These are phyloP conservation scores for Lentinus brumalis DNA, from an alignment of 768 basidiomycete species.

Conservation along the genomic window DNA sequence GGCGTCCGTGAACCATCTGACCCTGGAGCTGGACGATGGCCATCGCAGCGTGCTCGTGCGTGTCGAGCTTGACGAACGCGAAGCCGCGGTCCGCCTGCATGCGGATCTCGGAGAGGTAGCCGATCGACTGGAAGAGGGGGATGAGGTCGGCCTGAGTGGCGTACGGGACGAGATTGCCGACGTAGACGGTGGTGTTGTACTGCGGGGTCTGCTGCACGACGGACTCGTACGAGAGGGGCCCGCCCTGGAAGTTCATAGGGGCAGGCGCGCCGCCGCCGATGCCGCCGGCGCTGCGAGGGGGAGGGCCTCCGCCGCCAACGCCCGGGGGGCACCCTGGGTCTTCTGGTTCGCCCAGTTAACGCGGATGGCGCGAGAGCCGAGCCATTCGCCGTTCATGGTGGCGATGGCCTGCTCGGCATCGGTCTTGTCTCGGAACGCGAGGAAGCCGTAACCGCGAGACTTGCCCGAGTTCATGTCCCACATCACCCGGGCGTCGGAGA, in stretches of 20 bases:
- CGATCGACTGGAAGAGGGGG: constrained; percentile 97
- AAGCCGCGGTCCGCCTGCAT: constrained; percentile 99
- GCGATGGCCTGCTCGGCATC: constrained; percentile 99
- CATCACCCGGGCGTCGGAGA: constrained; percentile 99
- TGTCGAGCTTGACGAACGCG: constrained; percentile 98
- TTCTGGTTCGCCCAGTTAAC: constrained; percentile 99
- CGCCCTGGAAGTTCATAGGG: constrained; percentile 89
- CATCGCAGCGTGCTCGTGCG: constrained; percentile 97
- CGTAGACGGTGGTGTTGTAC: constrained; percentile 96
- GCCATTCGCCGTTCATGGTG: constrained; percentile 99
- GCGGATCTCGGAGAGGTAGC: constrained; percentile 97
- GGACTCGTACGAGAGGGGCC: constrained; percentile 89
- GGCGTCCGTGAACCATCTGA: constrained; percentile 94
- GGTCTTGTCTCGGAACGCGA: constrained; percentile 98
- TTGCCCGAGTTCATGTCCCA: constrained; percentile 99
- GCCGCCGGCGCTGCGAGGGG: constrained; percentile 11
- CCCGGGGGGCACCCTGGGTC: constrained; percentile 67
- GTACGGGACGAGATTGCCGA: constrained; percentile 97
- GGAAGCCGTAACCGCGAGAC: constrained; percentile 96
- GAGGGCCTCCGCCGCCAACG: constrained; percentile 1
- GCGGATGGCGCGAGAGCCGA: constrained; percentile 96
- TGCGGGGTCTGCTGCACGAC: constrained; percentile 92
- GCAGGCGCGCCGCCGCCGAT: constrained; percentile 68
- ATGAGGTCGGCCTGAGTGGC: constrained; percentile 97
- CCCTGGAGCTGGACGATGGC: constrained; percentile 97